Evolutionary conservation across 305 asterid genomes (phyloP), one percentile per base, ranked within the genome.

Genomic region (Ruellia speciosa): DNA sequence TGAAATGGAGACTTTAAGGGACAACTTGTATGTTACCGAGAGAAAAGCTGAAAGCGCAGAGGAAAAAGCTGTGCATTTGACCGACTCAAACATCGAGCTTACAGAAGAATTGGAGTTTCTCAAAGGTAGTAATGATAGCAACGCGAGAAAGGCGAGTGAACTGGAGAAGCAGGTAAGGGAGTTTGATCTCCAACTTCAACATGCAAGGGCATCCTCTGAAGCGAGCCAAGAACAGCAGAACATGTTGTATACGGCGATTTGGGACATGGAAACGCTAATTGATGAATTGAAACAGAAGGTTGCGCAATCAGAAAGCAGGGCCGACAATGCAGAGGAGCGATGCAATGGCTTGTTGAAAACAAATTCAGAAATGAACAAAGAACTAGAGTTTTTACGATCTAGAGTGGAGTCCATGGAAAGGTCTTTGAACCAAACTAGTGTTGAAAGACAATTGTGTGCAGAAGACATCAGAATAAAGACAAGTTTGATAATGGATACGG

Each of bases 181-280:
- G 53, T 68, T 82, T 10, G 95, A 87, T 62, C 49, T 76, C 49
- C 88, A 80, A 37, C 77, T 87, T 45, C 95, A 85, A 58, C 79
- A 87, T 46, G 60, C 88, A 39, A 81, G 70, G 77, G 85, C 86
- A 0, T 79, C 87, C 16, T 83, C 98, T 5, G 96, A 83, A 72
- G 86, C 94, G 47, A 72, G 92, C 70, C 96, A 77, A 69, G 96
- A 90, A 52, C 96, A 90, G 70, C 94, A 82, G 72, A 82, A 75
- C 67, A 79, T 77, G 95, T 34, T 90, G 43, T 90, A 87, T 60
- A 52, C 88, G 45, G 96, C 98, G 41, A 87, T 90, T 52, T 90
- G 94, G 94, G 98, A 90, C 70, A 87, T 90, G 98, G 98, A 90
- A 69, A 87, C 88, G 14, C 66, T 87, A 10, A 85, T 87, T 13